Conservation (phyloP, 805 yeast genomes). For the Saccharomycopsis capsularis region DNA sequence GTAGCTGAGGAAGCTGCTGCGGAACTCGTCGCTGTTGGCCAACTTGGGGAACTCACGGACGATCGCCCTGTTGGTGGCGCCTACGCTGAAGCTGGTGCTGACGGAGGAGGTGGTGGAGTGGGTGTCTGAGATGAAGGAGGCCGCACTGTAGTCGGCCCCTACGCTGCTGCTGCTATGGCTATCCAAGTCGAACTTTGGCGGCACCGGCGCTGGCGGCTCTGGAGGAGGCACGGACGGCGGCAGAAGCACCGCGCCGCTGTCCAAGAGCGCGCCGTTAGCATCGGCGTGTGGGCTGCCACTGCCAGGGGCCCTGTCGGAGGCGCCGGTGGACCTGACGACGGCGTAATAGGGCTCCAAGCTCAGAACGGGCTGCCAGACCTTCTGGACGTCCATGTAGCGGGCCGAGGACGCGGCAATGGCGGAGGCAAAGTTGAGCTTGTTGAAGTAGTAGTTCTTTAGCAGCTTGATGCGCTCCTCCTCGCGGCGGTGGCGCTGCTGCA, state of each 20-base stretch:
- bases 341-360: background rate
- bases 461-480: background rate
- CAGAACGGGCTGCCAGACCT: conserved; percentile 2
- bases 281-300: background rate
- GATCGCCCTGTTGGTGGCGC: background rate
- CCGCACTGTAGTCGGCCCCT: background rate
- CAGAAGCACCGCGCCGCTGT: background rate
- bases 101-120: background rate
- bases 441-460: conserved; percentile 3
- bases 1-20: conserved; percentile 10
- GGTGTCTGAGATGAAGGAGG: too few species aligned
- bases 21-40: background rate
- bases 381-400: background rate
- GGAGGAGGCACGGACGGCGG: background rate
- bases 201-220: background rate
- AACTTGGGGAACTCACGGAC: background rate
- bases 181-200: background rate
- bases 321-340: too few species aligned
- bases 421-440: conserved; percentile 1
- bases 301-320: too few species aligned
- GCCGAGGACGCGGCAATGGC: background rate
- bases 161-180: background rate
- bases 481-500: background rate
- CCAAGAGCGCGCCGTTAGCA: background rate
- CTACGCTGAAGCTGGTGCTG: background rate